phyloP scores from a whole-genome alignment of 2,329 filamentous ascomycete genomes.

The Phoma sp. region DNA sequence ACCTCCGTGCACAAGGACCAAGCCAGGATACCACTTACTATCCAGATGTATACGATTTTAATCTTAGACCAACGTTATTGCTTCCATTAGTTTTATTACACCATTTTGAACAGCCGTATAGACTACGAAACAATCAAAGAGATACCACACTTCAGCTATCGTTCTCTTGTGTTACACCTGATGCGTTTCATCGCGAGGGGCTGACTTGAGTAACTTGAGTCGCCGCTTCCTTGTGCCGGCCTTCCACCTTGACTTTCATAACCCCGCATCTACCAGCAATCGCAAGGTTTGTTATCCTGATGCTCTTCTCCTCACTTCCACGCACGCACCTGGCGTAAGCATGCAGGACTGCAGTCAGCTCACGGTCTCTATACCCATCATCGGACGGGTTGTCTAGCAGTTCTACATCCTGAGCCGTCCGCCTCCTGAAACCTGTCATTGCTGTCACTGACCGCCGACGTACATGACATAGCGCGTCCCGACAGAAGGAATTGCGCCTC shows the following conservation, averaged over 20 bases:
- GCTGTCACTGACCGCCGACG: not conserved
- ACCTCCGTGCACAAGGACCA: constrained; percentile 2
- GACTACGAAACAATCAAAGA: constrained; percentile 18
- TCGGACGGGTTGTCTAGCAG: not conserved
- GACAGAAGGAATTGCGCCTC: not conserved
- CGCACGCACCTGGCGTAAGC: not conserved
- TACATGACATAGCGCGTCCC: not conserved
- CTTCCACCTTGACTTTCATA: not conserved
- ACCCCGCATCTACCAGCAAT: constrained; percentile 13
- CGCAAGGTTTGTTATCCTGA: constrained; percentile 2
- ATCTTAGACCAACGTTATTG: constrained; percentile 17
- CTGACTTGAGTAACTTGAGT: not conserved
- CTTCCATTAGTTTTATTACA: constrained; percentile 8
- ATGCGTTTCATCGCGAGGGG: not conserved
- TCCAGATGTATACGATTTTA: constrained; percentile 16
- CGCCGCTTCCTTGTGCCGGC: no score
- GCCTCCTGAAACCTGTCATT: constrained; percentile 1
- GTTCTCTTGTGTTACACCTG: not conserved
- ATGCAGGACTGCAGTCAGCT: constrained; percentile 14
- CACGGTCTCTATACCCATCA: not conserved
- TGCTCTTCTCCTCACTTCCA: constrained; percentile 7
- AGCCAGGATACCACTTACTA: constrained; percentile 3
- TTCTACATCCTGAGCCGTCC: not conserved
- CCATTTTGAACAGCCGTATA: constrained; percentile 12
- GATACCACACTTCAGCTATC: constrained; percentile 2